A percentile compares a stretch with the other conserved stretches of the same genome.
Evolutionary conservation across 192 early-diverging fungal genomes (phyloP).

Genomic region (Umbelopsis ramanniana): DNA sequence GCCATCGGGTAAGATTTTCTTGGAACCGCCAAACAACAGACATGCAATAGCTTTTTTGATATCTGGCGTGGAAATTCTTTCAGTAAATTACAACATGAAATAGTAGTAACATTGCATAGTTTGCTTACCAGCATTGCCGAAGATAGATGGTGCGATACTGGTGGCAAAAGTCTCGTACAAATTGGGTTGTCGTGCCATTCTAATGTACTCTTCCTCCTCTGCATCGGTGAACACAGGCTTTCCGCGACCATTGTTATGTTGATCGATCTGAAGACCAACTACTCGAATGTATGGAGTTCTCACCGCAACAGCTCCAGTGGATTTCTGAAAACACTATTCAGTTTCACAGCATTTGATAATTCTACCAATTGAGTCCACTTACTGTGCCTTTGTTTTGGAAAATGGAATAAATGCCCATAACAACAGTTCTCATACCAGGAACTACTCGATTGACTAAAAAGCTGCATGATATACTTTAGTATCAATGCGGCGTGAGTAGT

Average conservation of each 20-base stretch:
- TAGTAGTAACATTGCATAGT: background rate
- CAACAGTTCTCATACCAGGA: constrained; percentile 89
- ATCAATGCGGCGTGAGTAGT: background rate
- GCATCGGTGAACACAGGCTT: constrained; percentile 79
- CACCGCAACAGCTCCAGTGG: constrained; percentile 84
- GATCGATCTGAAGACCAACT: constrained; percentile 88
- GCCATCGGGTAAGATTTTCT: constrained; percentile 94
- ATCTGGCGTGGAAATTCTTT: constrained; percentile 52
- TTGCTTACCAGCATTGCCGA: constrained; percentile 79
- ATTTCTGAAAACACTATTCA: constrained; percentile 52
- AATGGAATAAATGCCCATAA: constrained; percentile 96
- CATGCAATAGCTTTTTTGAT: constrained; percentile 97
- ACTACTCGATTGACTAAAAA: constrained; percentile 88
- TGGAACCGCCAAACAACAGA: constrained; percentile 95
- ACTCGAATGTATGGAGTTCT: constrained; percentile 94
- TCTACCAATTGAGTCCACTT: constrained; percentile 18
- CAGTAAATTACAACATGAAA: background rate
- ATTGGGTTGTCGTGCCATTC: constrained; percentile 82
- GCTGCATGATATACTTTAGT: constrained; percentile 33
- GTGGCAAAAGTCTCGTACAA: constrained; percentile 90
- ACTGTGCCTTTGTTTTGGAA: constrained; percentile 73
- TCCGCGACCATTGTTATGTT: constrained; percentile 60
- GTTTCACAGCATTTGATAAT: background rate
- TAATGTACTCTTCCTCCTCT: constrained; percentile 93
- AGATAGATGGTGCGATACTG: constrained; percentile 97